These are phyloP conservation scores for Hemerocallis citrina DNA, from an alignment of 106 monocot genomes.

Conservation along the genomic window DNA sequence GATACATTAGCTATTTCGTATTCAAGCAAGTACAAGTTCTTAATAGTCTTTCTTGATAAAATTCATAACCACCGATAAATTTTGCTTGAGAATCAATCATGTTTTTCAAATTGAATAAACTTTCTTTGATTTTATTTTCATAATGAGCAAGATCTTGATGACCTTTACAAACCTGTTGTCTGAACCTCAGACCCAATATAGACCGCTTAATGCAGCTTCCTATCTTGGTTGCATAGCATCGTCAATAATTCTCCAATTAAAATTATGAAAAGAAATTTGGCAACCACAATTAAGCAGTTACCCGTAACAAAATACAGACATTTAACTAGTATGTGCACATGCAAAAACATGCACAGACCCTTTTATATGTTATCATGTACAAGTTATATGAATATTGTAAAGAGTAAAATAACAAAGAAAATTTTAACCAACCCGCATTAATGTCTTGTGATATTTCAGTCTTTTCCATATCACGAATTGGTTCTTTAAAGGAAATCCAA, in stretches of 20 bases:
- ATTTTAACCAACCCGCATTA: conserved; percentile 35
- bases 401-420: neutral
- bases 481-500: conserved; percentile 81
- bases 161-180: neutral
- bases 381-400: neutral
- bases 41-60: too few species aligned
- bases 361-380: too few species aligned
- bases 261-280: neutral
- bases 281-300: neutral
- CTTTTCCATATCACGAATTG: conserved; percentile 35
- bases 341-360: neutral
- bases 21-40: too few species aligned
- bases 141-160: neutral
- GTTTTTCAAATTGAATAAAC: neutral
- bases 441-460: conserved; percentile 14
- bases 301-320: too few species aligned
- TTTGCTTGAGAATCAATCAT: neutral
- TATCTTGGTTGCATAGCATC: neutral
- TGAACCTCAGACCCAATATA: neutral
- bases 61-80: too few species aligned
- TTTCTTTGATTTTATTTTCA: neutral
- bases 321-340: neutral
- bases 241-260: neutral
- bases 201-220: neutral
- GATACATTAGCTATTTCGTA: neutral